Conservation (phyloP, 306 rosid species). For the Albizia julibrissin region DNA sequence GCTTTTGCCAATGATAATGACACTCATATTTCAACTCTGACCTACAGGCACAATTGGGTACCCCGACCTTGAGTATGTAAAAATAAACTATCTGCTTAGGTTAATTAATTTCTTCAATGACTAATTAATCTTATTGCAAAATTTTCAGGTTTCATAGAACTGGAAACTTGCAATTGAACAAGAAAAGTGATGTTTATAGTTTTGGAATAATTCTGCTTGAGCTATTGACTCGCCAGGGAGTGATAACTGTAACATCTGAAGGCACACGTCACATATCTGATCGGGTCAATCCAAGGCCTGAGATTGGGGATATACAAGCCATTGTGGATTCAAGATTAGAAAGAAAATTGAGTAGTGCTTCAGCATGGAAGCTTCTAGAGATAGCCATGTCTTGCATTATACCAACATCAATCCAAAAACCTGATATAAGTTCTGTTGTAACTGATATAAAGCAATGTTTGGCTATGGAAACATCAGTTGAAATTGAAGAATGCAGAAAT, state of each 20-base stretch:
- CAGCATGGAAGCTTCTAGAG: not conserved
- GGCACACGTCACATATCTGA: not conserved
- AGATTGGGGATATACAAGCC: conserved; percentile 20
- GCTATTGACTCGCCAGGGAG: conserved; percentile 24
- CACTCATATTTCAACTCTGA: conserved; percentile 25
- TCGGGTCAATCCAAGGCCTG: conserved; percentile 2
- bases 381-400: not conserved
- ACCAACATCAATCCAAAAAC: not conserved
- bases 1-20: not conserved
- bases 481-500: not conserved
- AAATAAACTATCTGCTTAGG: too few species aligned
- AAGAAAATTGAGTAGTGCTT: not conserved
- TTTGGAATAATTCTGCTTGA: conserved; percentile 35
- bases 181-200: conserved; percentile 34
- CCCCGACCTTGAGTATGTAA: conserved; percentile 45
- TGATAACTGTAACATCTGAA: not conserved
- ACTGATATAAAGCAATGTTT: not conserved
- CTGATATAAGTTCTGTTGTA: not conserved
- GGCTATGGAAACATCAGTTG: not conserved
- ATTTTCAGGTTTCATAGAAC: not conserved
- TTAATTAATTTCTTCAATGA: not conserved
- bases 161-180: conserved; percentile 11
- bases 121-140: not conserved
- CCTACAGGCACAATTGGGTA: conserved; percentile 42
- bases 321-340: conserved; percentile 23